Evolutionary conservation across 2,329 filamentous ascomycete genomes (phyloP), one percentile per base, ranked within the genome.

Genomic region (Talaromyces sp.): DNA sequence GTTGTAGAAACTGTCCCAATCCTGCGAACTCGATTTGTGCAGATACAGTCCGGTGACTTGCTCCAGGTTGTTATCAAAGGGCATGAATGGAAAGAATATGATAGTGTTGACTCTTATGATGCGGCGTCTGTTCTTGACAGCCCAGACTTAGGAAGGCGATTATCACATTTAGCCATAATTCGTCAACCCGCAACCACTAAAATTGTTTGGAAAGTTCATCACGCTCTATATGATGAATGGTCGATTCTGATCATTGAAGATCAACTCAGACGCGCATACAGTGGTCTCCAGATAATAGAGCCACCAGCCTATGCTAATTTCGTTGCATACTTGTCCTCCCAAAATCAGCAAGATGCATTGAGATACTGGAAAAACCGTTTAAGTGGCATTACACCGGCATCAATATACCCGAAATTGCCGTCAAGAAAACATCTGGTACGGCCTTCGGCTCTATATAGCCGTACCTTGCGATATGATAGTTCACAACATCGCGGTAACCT

Each of bases 1-100:
- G 75, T 78, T 5, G 76, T 82, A 1, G 68, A 77, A 10, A 77
- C 79, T 33, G 70, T 79, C 24, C 78, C 81, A 19, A 82, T 84
- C 22, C 73, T 85, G 11, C 78, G 83, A 9, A 85, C 82, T 19
- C 76, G 75, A 0, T 74, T 75, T 4, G 67, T 72, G 11, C 45
- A 62, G n/a, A 70, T 71, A 63, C 13, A 22, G 7, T 22, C 19
- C 22, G 4, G 22, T 19, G 62, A 50, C 6, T 75, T 80, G 24
- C 63, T 77, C 3, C 80, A 82, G 65, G 78, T 77, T 11, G 76
- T 82, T 3, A 54, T 80, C 7, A 74, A 76, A 7, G 60, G 48
- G 5, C 35, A 54, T 33, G 10, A 24, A 5, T 56, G 47, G 33
- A 22, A 33, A 6, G 35, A 31, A 24, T 27, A 62, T 43, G 67